Conservation (phyloP, 805 yeast genomes). For the Barnettozyma salicaria region DNA sequence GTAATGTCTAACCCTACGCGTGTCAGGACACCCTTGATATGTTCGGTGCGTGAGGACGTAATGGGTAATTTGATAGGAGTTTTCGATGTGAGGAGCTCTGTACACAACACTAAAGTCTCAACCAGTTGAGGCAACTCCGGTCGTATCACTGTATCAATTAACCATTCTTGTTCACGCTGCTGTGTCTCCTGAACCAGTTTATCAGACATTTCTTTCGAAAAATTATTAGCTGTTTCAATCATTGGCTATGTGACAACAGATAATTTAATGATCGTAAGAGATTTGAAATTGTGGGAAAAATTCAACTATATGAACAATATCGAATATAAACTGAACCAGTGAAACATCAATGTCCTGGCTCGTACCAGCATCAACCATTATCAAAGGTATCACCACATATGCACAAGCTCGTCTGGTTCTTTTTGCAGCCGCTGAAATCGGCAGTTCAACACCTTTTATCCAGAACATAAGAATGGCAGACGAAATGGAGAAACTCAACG, state of each 20-base stretch:
- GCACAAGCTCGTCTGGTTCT: constrained; percentile 13
- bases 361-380: not conserved
- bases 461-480: constrained; percentile 52
- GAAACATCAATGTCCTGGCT: no score
- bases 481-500: constrained; percentile 50
- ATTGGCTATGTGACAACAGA: not conserved
- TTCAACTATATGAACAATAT: not conserved
- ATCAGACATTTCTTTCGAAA: no score
- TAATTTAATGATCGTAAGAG: no score
- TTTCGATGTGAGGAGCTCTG: constrained; percentile 33
- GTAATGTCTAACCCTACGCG: constrained; percentile 49
- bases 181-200: constrained; percentile 6
- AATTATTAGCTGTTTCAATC: no score
- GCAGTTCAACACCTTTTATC: constrained; percentile 26
- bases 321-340: not conserved
- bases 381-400: constrained; percentile 16
- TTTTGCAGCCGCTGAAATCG: constrained; percentile 18
- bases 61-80: constrained; percentile 51
- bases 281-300: not conserved
- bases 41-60: constrained; percentile 47
- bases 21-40: constrained; percentile 54
- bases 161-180: constrained; percentile 37
- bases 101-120: constrained; percentile 38
- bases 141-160: constrained; percentile 39
- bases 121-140: constrained; percentile 43